phyloP scores from a whole-genome alignment of 2,329 filamentous ascomycete genomes.

The Cladosporium oxysporum region DNA sequence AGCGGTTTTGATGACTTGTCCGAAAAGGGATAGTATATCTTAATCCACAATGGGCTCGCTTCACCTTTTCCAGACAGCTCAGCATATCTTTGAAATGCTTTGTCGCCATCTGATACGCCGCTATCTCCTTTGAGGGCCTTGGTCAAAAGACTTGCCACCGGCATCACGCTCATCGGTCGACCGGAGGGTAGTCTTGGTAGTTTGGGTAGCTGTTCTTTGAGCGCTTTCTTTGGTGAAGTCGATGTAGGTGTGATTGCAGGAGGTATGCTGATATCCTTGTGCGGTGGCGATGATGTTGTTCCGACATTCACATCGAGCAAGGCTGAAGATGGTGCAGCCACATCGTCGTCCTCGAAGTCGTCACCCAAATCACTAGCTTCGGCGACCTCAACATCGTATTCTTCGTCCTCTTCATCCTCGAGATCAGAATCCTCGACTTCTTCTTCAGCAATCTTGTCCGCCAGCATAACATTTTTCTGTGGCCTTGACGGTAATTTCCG shows the following conservation, averaged over 20 bases:
- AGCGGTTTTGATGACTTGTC: constrained; percentile 64
- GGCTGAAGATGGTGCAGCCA: constrained; percentile 60
- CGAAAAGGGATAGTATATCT: constrained; percentile 75
- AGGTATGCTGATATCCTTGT: constrained; percentile 40
- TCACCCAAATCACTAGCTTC: constrained; percentile 48
- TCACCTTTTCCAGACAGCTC: constrained; percentile 77
- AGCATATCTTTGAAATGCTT: constrained; percentile 76
- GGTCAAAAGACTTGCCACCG: constrained; percentile 70
- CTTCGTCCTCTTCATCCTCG: constrained; percentile 40
- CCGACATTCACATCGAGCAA: constrained; percentile 65
- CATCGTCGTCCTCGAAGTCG: constrained; percentile 61
- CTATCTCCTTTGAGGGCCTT: constrained; percentile 59
- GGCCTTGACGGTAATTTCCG: constrained; percentile 59
- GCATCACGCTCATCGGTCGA: constrained; percentile 68
- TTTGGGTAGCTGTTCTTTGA: constrained; percentile 57
- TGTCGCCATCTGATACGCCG: constrained; percentile 46
- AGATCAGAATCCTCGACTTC: constrained; percentile 38
- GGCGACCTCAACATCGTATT: constrained; percentile 31
- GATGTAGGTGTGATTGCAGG: constrained; percentile 44
- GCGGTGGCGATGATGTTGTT: constrained; percentile 51
- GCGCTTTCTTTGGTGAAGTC: constrained; percentile 65
- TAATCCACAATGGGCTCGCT: constrained; percentile 71
- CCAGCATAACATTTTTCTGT: constrained; percentile 56
- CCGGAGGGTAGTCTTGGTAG: constrained; percentile 71
- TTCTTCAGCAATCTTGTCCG: constrained; percentile 56